These are phyloP conservation scores for Aspergillus tamarii DNA, from an alignment of 2,329 filamentous ascomycete genomes.

Conservation along the genomic window DNA sequence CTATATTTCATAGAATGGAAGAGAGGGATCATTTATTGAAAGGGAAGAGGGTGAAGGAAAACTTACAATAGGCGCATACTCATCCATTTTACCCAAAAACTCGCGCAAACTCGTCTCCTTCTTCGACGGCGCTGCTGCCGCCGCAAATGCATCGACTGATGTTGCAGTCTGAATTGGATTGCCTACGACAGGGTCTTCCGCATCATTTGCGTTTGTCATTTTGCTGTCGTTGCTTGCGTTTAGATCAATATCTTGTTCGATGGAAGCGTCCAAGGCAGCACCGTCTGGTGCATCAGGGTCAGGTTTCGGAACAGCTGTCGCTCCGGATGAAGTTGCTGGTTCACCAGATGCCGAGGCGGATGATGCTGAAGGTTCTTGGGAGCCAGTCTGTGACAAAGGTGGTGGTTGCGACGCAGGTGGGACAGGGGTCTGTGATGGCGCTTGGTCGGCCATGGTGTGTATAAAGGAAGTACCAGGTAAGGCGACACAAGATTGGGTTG, in stretches of 20 bases:
- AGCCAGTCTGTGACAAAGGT: constrained; percentile 27
- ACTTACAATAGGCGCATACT: constrained; percentile 93
- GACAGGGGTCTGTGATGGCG: constrained; percentile 27
- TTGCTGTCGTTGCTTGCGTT: constrained; percentile 27
- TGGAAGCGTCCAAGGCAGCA: constrained; percentile 35
- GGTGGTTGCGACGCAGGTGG: constrained; percentile 24
- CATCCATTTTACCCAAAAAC: constrained; percentile 95
- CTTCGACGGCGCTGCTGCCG: constrained; percentile 65
- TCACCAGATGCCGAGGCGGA: constrained; percentile 20
- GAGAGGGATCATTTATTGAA: constrained; percentile 1
- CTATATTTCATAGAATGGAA: neutral
- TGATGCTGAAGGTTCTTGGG: constrained; percentile 27
- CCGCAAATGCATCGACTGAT: constrained; percentile 50
- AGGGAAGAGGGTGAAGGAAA: constrained; percentile 12
- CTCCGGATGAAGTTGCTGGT: constrained; percentile 21
- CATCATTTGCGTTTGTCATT: constrained; percentile 22
- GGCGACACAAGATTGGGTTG: constrained; percentile 3
- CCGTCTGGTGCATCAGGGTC: constrained; percentile 29
- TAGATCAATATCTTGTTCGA: constrained; percentile 44
- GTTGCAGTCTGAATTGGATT: constrained; percentile 25
- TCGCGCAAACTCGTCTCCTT: constrained; percentile 93
- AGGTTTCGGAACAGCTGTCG: constrained; percentile 24
- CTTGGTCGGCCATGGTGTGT: constrained; percentile 40
- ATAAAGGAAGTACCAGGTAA: neutral
- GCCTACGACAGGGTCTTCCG: constrained; percentile 19